A percentile compares a stretch with the other conserved stretches of the same genome.
phyloP scores from a whole-genome alignment of 208 protist species.

The Trypanosoma mega region DNA sequence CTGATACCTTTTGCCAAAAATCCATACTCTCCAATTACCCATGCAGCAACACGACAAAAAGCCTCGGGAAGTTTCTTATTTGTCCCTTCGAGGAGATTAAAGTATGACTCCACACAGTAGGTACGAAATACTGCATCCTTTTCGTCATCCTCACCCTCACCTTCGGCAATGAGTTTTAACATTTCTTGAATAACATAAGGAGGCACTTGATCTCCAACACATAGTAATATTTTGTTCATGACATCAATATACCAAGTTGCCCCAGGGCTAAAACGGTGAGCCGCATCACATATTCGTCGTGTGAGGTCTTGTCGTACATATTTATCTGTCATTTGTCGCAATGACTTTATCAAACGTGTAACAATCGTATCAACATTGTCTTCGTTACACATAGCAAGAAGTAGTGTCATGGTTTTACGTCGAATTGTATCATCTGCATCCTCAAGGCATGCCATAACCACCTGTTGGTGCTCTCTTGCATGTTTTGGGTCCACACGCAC shows the following conservation, averaged over 20 bases:
- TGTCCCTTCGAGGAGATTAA: slow-evolving; percentile 53
- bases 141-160: slow-evolving; percentile 53
- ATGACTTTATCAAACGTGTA: slow-evolving; percentile 83
- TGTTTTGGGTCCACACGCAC: slow-evolving; percentile 87
- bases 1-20: slow-evolving; percentile 61
- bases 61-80: slow-evolving; percentile 42
- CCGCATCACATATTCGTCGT: slow-evolving; percentile 73
- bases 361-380: slow-evolving; percentile 92
- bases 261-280: slow-evolving; percentile 69
- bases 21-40: slow-evolving; percentile 95
- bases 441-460: slow-evolving; percentile 95
- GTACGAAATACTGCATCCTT: slow-evolving; percentile 67
- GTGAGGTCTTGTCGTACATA: slow-evolving; percentile 79
- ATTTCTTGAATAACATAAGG: slow-evolving; percentile 82
- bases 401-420: slow-evolving; percentile 91
- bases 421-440: slow-evolving; percentile 94
- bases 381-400: slow-evolving; percentile 94
- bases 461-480: slow-evolving; percentile 88
- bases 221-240: slow-evolving; percentile 91
- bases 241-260: slow-evolving; percentile 84
- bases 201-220: slow-evolving; percentile 72
- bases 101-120: slow-evolving; percentile 74
- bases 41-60: slow-evolving; percentile 77
- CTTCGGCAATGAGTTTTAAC: slow-evolving; percentile 92
- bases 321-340: slow-evolving; percentile 54